Evolutionary conservation across 192 early-diverging fungal genomes (phyloP), one percentile per base, ranked within the genome.

Genomic region (Coemansia asiatica): DNA sequence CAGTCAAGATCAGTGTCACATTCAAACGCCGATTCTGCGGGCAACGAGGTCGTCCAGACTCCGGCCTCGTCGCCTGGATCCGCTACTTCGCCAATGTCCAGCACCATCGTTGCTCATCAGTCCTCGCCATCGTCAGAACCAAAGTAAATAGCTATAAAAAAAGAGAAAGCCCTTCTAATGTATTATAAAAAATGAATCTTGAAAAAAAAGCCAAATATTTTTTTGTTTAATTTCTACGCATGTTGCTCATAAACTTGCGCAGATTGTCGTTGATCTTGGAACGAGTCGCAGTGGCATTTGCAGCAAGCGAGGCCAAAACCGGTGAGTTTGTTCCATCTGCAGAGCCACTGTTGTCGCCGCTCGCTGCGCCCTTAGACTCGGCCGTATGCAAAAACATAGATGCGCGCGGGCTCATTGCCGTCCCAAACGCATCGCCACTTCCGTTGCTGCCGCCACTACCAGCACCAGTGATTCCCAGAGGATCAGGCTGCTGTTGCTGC

Each of bases 161-260:
- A 22, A n/a, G 56, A 65, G 46, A 54, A 40, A 36, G 54, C 26
- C 12, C 6, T 48, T 22, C 47, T 23, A 40, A n/a, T 31, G 19
- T 36, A 57, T 23, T 60, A 62, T 56, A 40, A 47, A 40, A 10
- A 27, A 51, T 21, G 27, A 51, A 27, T 15, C n/a, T n/a, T n/a
- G n/a, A n/a, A n/a, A n/a, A n/a, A n/a, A n/a, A n/a, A n/a, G 35
- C 59, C 60, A 19, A 31, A 26, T 33, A 23, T 29, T 26, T 66
- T 55, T 58, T 49, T 27, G 27, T 15, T 44, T 47, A 73, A 40
- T 56, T 61, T 6, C 71, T 63, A 2, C 76, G 71, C 76, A 81
- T 81, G 64, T 71, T 75, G 73, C 69, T 76, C 69, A 83, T 73
- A 23, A 83, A 71, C 61, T 71, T 70, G 48, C 82, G 82, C 33